Percentiles rank a stretch among this genome's conserved stretches.
Conservation (phyloP, 2,329 filamentous ascomycete genomes). For the Colletotrichum somersetense region DNA sequence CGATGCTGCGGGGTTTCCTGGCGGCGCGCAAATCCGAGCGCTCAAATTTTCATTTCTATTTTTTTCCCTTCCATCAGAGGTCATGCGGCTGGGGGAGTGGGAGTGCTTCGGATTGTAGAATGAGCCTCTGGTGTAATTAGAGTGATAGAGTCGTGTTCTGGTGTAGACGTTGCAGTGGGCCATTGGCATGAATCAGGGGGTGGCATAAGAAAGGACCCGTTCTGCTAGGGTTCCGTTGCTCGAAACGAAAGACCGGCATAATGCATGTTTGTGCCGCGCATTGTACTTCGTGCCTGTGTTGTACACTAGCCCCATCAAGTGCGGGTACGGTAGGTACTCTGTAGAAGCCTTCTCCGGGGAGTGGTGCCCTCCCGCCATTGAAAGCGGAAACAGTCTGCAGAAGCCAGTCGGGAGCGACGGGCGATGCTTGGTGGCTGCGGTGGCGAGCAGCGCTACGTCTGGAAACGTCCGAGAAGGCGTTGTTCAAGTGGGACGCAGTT, state of each 20-base stretch:
- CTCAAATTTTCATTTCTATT: background rate
- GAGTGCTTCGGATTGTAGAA: background rate
- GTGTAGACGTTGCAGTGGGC: slow-evolving; percentile 18
- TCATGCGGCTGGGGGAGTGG: background rate
- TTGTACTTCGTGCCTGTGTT: background rate
- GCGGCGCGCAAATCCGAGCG: slow-evolving; percentile 20
- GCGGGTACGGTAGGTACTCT: background rate
- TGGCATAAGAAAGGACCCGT: slow-evolving; percentile 21
- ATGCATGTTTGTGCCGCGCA: slow-evolving; percentile 35
- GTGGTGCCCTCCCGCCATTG: slow-evolving; percentile 7
- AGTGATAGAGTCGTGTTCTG: slow-evolving; percentile 21
- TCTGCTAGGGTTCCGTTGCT: slow-evolving; percentile 27
- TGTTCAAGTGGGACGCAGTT: slow-evolving; percentile 4
- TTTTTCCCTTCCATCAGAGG: background rate
- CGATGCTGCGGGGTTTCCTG: slow-evolving; percentile 23
- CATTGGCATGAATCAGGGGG: slow-evolving; percentile 36
- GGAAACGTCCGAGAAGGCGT: slow-evolving; percentile 30
- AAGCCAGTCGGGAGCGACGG: slow-evolving; percentile 5
- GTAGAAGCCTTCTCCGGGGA: background rate
- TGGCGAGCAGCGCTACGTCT: slow-evolving; percentile 30
- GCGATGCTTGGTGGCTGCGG: slow-evolving; percentile 15
- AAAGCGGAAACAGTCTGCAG: slow-evolving; percentile 33
- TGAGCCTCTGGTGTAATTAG: background rate
- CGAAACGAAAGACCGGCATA: slow-evolving; percentile 33
- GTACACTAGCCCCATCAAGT: background rate